Evolutionary conservation across 805 yeast species (phyloP).

Genomic region (Saturnispora halmiae): DNA sequence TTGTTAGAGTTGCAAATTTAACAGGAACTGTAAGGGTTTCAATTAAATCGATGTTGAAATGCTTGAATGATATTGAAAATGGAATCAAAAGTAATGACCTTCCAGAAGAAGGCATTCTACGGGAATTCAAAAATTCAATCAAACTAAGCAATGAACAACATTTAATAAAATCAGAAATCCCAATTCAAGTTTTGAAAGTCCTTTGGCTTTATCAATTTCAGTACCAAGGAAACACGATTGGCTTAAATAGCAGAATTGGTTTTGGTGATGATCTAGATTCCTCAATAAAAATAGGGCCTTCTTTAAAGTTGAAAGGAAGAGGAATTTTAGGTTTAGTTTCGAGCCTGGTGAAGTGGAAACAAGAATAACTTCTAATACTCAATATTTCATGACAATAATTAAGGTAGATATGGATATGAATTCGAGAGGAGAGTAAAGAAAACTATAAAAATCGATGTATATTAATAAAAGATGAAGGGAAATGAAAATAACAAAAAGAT

Average conservation of each 20-base stretch:
- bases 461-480: neutral
- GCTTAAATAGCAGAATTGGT: neutral
- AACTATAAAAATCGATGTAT: neutral
- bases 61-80: neutral
- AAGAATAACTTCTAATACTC: neutral
- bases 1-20: conserved; percentile 6
- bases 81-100: neutral
- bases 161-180: neutral
- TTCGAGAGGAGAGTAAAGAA: neutral
- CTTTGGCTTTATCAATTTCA: neutral
- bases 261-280: conserved; percentile 4
- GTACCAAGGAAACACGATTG: neutral
- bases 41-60: neutral
- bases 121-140: neutral
- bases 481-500: neutral
- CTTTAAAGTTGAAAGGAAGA: neutral
- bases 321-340: conserved; percentile 6
- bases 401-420: neutral
- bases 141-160: neutral
- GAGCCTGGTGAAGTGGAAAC: conserved; percentile 1
- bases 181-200: neutral
- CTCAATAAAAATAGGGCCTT: neutral
- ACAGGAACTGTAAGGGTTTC: conserved; percentile 7
- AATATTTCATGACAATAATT: neutral
- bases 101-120: neutral